Conservation (phyloP, 805 yeast genomes). For the Yamadazyma tumulicola region DNA sequence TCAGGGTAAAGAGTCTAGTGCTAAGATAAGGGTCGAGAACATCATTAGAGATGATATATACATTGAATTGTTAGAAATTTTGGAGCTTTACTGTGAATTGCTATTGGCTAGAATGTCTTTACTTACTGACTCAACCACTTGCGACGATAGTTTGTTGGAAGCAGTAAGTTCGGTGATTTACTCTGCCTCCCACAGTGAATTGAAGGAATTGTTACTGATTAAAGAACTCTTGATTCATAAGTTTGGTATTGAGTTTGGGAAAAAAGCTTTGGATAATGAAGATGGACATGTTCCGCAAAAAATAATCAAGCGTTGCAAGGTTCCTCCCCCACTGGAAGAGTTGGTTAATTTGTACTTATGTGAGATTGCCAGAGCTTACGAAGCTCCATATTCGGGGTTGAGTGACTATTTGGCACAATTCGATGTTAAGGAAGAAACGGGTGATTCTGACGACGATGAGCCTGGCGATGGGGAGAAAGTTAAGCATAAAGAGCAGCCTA, state of each 20-base stretch:
- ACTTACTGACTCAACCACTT: conserved; percentile 42
- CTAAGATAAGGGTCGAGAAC: conserved; percentile 78
- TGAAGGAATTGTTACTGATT: conserved; percentile 63
- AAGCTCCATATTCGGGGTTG: conserved; percentile 66
- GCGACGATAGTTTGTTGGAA: conserved; percentile 66
- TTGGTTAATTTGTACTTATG: conserved; percentile 67
- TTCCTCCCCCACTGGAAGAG: conserved; percentile 62
- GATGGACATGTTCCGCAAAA: conserved; percentile 61
- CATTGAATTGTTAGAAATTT: conserved; percentile 70
- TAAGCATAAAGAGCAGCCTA: conserved; percentile 16
- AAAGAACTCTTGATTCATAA: conserved; percentile 59
- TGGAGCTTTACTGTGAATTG: conserved; percentile 81
- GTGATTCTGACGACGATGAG: conserved; percentile 27
- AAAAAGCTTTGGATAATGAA: conserved; percentile 48
- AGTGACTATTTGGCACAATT: conserved; percentile 14
- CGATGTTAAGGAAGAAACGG: conserved; percentile 8
- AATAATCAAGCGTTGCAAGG: conserved; percentile 56
- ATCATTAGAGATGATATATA: conserved; percentile 79
- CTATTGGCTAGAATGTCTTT: conserved; percentile 70
- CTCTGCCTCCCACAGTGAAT: conserved; percentile 69
- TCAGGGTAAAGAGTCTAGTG: conserved; percentile 75
- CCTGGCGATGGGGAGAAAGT: conserved; percentile 20
- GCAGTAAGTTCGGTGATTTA: conserved; percentile 69
- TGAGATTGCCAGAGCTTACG: conserved; percentile 80
- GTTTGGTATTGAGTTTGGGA: conserved; percentile 67